These are phyloP conservation scores for Phytophthora cactorum DNA, from an alignment of 352 stramenopile genomes.

Conservation along the genomic window DNA sequence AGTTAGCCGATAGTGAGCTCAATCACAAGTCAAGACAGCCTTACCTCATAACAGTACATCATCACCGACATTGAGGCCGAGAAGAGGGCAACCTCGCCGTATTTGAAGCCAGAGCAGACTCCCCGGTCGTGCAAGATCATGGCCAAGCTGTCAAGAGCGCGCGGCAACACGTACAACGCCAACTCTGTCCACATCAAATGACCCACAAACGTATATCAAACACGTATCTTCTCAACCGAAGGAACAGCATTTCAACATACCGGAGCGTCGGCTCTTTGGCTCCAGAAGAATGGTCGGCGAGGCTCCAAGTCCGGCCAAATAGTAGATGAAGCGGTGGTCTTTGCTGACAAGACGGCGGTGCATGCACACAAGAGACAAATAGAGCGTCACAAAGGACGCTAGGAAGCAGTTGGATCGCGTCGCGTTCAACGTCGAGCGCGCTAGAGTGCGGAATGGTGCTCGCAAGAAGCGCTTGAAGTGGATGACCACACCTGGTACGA, in stretches of 20 bases:
- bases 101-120: slow-evolving; percentile 67
- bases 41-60: slow-evolving; percentile 88
- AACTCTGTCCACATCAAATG: slow-evolving; percentile 50
- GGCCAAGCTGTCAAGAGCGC: slow-evolving; percentile 77
- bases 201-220: slow-evolving; percentile 8
- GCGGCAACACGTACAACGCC: slow-evolving; percentile 79
- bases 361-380: slow-evolving; percentile 69
- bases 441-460: slow-evolving; percentile 57
- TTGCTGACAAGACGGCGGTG: slow-evolving; percentile 58
- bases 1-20: slow-evolving; percentile 3
- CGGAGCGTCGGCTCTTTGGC: slow-evolving; percentile 78
- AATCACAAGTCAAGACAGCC: not conserved
- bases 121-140: slow-evolving; percentile 78
- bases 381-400: slow-evolving; percentile 74
- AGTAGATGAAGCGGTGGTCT: slow-evolving; percentile 83
- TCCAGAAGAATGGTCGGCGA: slow-evolving; percentile 81
- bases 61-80: slow-evolving; percentile 80
- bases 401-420: slow-evolving; percentile 83
- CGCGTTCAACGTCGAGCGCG: slow-evolving; percentile 64
- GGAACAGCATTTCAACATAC: slow-evolving; percentile 34
- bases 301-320: slow-evolving; percentile 67
- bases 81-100: slow-evolving; percentile 81
- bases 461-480: slow-evolving; percentile 82
- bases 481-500: slow-evolving; percentile 82
- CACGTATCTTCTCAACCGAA: not conserved